Conservation (phyloP, 768 basidiomycete genomes). For the Amanita pseudoporphyria region DNA sequence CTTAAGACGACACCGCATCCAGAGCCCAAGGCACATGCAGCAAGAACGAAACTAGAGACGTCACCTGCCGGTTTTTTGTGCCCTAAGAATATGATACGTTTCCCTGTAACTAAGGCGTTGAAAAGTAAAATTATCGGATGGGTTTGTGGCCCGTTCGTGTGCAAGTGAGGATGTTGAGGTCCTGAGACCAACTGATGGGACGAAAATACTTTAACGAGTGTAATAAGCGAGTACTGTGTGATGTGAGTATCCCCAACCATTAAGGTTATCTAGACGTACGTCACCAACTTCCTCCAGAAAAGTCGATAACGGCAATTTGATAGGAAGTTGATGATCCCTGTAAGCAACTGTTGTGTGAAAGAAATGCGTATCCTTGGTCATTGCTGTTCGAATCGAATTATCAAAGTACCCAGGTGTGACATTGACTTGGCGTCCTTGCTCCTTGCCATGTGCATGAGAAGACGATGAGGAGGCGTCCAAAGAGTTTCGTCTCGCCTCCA, state of each 20-base stretch:
- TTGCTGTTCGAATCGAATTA: conserved; percentile 33
- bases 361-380: conserved; percentile 87
- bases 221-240: conserved; percentile 81
- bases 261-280: conserved; percentile 34
- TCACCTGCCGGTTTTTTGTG: conserved; percentile 83
- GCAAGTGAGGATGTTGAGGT: conserved; percentile 84
- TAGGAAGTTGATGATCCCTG: conserved; percentile 76
- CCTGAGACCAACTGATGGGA: conserved; percentile 50
- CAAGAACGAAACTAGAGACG: conserved; percentile 86
- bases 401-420: conserved; percentile 35
- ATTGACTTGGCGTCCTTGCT: conserved; percentile 28
- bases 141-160: conserved; percentile 83
- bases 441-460: conserved; percentile 33
- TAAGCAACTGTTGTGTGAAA: conserved; percentile 82
- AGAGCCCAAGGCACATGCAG: conserved; percentile 88
- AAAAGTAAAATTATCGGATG: conserved; percentile 93
- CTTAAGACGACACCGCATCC: conserved; percentile 79
- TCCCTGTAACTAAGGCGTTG: conserved; percentile 92
- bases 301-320: conserved; percentile 81
- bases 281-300: conserved; percentile 97
- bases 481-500: conserved; percentile 47
- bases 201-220: conserved; percentile 77
- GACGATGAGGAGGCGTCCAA: conserved; percentile 70
- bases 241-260: conserved; percentile 1
- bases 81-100: conserved; percentile 93